Percentiles rank a stretch among this genome's conserved stretches.
phyloP scores from a whole-genome alignment of 306 rosid genomes.

The Cercis canadensis region DNA sequence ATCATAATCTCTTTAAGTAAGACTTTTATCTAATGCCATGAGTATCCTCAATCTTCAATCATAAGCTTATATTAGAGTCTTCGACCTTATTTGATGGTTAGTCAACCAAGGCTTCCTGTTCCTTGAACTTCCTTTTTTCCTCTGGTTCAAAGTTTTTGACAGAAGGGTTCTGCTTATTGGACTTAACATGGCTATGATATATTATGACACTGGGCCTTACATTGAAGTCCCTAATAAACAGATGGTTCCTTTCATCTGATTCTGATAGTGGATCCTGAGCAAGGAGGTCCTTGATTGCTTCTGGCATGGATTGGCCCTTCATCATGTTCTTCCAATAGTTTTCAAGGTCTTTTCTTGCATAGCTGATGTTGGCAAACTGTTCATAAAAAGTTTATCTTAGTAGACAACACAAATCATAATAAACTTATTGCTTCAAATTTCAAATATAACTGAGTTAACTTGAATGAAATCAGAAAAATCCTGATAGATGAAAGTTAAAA shows the following conservation, averaged over 20 bases:
- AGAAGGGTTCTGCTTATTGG: constrained; percentile 19
- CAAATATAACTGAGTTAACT: not conserved
- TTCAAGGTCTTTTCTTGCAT: constrained; percentile 61
- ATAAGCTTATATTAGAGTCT: constrained; percentile 4
- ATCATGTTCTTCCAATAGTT: constrained; percentile 68
- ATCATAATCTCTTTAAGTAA: constrained; percentile 9
- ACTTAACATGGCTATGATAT: constrained; percentile 51
- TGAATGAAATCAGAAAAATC: constrained; percentile 1
- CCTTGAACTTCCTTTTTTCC: constrained; percentile 7
- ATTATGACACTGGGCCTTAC: constrained; percentile 50
- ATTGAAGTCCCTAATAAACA: constrained; percentile 55
- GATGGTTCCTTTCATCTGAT: constrained; percentile 32
- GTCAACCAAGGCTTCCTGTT: constrained; percentile 32
- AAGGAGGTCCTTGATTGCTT: constrained; percentile 57
- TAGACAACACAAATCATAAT: not conserved
- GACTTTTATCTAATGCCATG: not conserved
- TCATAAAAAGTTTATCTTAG: not conserved
- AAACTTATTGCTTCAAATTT: constrained; percentile 2
- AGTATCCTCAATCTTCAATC: constrained; percentile 6
- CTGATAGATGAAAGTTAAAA: not conserved
- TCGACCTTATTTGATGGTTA: constrained; percentile 10
- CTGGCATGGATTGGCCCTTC: constrained; percentile 73
- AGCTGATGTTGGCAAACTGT: constrained; percentile 45
- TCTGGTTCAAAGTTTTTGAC: constrained; percentile 34
- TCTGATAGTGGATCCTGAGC: constrained; percentile 35